Evolutionary conservation across 495 filamentous ascomycete genomes (phyloP), one percentile per base, ranked within the genome.

Genomic region (Immersiella caudata): DNA sequence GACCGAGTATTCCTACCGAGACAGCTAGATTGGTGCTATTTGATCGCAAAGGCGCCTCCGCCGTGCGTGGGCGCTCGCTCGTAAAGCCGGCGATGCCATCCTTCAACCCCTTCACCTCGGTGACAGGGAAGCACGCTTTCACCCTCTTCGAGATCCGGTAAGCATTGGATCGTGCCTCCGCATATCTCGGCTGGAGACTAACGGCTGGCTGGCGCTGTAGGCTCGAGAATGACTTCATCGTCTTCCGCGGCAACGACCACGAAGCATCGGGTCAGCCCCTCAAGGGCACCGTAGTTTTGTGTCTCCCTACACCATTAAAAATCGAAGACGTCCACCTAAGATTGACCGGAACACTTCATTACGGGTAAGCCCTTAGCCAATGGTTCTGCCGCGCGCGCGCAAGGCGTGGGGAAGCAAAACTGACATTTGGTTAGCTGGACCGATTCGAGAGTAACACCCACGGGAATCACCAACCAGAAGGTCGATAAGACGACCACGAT

Each of bases 221-320:
- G 22, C 85, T 93, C 64, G 90, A 94, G 22, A 87, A 91, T 67
- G 89, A 92, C 67, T 89, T 93, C 50, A 84, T 94, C 62, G 86
- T 95, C 14, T 88, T 96, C 50, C 89, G 91, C 22, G 93, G 93
- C 51, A 83, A 77, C 67, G 87, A 91, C 60, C 82, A 89, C 68
- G 93, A 96, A 74, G 89, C 92, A 35, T 84, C 90, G 36, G 92
- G 90, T 64, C 89, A 91, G 35, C 79, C 90, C 25, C 75, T 96
- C 65, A 90, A 88, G 69, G 93, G 93, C 5, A 88, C 85, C 14
- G 79, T 96, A 16, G 86, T 94, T 16, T 84, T 96, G 25, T 94
- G 91, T 73, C 78, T 95, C 22, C 86, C 86, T 8, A 84, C 90
- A 62, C 81, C 87, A 0, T 78, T 93, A 27, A 87, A 87, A 16